Evolutionary conservation across 768 basidiomycete species (phyloP).

Genomic region (Tephrocybe sp.): DNA sequence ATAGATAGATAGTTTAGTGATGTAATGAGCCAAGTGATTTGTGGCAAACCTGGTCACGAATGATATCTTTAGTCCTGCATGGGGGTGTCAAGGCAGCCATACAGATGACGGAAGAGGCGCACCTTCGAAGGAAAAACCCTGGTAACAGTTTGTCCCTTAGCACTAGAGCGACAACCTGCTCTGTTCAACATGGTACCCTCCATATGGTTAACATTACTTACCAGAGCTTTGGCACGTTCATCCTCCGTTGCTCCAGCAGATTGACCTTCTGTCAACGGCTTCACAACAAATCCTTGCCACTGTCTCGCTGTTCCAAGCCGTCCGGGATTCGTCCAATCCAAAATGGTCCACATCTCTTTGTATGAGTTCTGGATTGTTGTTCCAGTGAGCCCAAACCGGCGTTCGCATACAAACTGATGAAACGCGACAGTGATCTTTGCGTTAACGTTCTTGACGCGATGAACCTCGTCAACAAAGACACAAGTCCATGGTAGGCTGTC

Average conservation of each 20-base stretch:
- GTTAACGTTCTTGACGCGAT: slow-evolving; percentile 78
- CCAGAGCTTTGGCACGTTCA: slow-evolving; percentile 52
- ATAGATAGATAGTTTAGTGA: background rate
- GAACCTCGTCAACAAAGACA: slow-evolving; percentile 86
- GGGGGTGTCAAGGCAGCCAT: background rate
- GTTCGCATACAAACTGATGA: slow-evolving; percentile 60
- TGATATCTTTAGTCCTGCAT: slow-evolving; percentile 71
- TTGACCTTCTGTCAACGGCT: slow-evolving; percentile 68
- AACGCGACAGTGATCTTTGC: slow-evolving; percentile 68
- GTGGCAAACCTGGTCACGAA: slow-evolving; percentile 54
- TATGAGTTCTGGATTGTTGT: slow-evolving; percentile 83
- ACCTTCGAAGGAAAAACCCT: slow-evolving; percentile 81
- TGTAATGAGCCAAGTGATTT: background rate
- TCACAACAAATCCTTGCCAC: slow-evolving; percentile 73
- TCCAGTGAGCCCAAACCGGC: slow-evolving; percentile 86
- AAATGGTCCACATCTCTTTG: slow-evolving; percentile 86
- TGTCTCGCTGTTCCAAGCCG: slow-evolving; percentile 67
- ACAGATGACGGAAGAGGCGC: background rate
- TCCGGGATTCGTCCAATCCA: slow-evolving; percentile 90
- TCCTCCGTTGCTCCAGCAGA: slow-evolving; percentile 61
- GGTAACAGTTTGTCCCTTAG: slow-evolving; percentile 73
- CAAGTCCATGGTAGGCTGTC: slow-evolving; percentile 69
- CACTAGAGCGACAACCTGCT: slow-evolving; percentile 56
- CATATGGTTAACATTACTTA: slow-evolving; percentile 25
- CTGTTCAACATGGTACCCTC: background rate